Conservation (phyloP, 2,329 filamentous ascomycete species). For the Xylariaceae sp. region DNA sequence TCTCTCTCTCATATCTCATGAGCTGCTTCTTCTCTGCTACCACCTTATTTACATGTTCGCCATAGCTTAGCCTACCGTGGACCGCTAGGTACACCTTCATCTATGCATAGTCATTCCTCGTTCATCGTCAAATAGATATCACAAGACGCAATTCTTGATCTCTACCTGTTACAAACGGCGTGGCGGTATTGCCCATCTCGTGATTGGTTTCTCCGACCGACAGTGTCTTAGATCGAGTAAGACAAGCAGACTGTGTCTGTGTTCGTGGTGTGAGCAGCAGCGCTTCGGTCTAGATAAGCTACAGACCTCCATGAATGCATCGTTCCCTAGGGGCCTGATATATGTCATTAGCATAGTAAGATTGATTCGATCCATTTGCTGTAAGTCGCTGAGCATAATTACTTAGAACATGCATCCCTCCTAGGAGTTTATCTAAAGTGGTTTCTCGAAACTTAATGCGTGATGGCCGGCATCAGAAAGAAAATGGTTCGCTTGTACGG, state of each 20-base stretch:
- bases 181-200: slow-evolving; percentile 7
- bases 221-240: slow-evolving; percentile 24
- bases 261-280: slow-evolving; percentile 2
- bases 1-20: no score
- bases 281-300: slow-evolving; percentile 15
- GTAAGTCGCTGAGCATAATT: background rate
- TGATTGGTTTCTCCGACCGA: slow-evolving; percentile 10
- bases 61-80: no score
- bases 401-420: background rate
- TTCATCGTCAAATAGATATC: slow-evolving; percentile 22
- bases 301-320: background rate
- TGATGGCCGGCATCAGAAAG: background rate
- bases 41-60: no score
- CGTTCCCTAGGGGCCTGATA: background rate
- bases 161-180: slow-evolving; percentile 19
- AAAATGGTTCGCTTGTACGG: background rate
- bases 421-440: background rate
- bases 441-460: background rate
- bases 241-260: slow-evolving; percentile 17
- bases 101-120: background rate
- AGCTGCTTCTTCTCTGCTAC: no score
- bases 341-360: background rate
- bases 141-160: background rate
- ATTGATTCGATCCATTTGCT: slow-evolving; percentile 5
- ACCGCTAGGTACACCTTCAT: background rate